Evolutionary conservation across 1,284 basidiomycete genomes (phyloP), one percentile per base, ranked within the genome.

Genomic region (Marasmius fiardii): DNA sequence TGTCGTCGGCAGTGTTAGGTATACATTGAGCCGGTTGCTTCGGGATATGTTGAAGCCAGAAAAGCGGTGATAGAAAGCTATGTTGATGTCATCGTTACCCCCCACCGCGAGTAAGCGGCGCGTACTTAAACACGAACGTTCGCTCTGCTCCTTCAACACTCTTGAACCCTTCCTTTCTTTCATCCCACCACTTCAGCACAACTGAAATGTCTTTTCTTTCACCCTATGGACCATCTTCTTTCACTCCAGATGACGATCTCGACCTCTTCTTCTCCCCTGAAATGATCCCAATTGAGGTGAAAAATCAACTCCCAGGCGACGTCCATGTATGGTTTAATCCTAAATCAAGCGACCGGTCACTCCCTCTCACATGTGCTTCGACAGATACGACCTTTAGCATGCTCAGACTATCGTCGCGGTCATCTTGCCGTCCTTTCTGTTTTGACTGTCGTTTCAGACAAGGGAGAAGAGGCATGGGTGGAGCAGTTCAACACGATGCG

Each of bases 371-470:
- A 26, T 8, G 12, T 21, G 24, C n/a, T 2, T 43, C 49, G 28
- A 3, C 65, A 96, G 92, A 83, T 97, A 23, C 93, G 96, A 20
- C 96, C 96, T 0, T 80, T 98, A 12, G 84, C 94, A 0, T 86
- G 86, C 14, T 86, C 88, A 31, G 96, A 98, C 78, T 88, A 95
- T 73, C 67, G 72, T 10, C 86, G 93, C 21, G 88, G 90, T 1
- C 94, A 98, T 72, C 86, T 98, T 63, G 68, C 76, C 23, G 87
- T 98, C 12, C 88, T 98, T 58, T 74, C 85, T 18, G 87, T 90
- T 35, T 83, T 99, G 43, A 90, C 95, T 1, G 72, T 81, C 52
- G 85, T 89, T 7, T 86, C 92, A 2, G 90, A 94, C 67, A 83
- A 88, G 10, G 88, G 92, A 37, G 81, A 85, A 48, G 75, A 74